Conservation (phyloP, 192 early-diverging fungal species). For the Dimargaris xerosporica region DNA sequence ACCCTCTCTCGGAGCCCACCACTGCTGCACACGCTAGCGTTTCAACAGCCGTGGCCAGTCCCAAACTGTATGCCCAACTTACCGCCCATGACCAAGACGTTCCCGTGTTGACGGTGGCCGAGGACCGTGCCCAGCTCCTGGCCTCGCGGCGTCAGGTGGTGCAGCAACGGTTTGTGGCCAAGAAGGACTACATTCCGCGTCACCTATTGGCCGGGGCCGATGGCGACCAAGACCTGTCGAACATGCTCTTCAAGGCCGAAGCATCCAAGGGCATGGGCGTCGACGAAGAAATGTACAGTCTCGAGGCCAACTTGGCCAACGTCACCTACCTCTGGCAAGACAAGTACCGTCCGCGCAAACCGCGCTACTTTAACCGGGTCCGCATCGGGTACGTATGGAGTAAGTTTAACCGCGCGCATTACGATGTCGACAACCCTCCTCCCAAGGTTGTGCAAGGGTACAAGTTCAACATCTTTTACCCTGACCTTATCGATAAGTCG, state of each 20-base stretch:
- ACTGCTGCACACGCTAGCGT: neutral
- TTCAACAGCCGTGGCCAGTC: neutral
- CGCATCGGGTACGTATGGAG: conserved; percentile 99
- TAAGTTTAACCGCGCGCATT: conserved; percentile 98
- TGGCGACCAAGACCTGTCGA: conserved; percentile 15
- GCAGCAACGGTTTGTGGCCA: conserved; percentile 12
- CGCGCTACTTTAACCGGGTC: conserved; percentile 91
- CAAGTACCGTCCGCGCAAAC: conserved; percentile 90
- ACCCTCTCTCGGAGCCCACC: neutral
- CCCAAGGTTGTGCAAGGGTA: conserved; percentile 96
- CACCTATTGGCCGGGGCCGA: neutral
- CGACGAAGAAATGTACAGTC: conserved; percentile 64
- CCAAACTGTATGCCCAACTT: neutral
- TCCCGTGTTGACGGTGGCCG: conserved; percentile 15
- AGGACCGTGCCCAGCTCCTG: neutral
- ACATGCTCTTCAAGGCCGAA: conserved; percentile 51
- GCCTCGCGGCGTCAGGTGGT: neutral
- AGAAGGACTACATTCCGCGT: neutral
- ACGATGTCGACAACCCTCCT: conserved; percentile 92
- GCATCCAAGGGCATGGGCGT: conserved; percentile 58
- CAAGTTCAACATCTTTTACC: conserved; percentile 98
- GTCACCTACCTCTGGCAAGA: conserved; percentile 72
- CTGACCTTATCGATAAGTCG: conserved; percentile 88
- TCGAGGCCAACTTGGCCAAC: conserved; percentile 47
- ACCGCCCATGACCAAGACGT: conserved; percentile 20